Evolutionary conservation across 1,284 basidiomycete species (phyloP), one percentile per base, ranked within the genome.

Genomic region (Puccinia coronata): DNA sequence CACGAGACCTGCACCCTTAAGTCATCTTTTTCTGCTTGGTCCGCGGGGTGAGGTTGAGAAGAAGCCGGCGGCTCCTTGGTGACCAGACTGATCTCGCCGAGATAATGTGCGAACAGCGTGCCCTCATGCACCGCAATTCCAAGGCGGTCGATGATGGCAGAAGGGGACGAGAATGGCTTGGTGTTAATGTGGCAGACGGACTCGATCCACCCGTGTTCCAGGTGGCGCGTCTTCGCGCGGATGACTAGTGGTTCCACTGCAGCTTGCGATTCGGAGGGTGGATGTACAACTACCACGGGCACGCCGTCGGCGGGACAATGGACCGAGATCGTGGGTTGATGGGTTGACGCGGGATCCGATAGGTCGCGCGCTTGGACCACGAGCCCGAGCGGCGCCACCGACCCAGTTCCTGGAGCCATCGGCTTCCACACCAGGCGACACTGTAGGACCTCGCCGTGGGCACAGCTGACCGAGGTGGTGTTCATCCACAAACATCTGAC

Each of bases 401-500:
- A 41, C 51, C 23, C 41, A 6, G 9, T 41, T 36, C 16, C n/a
- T 9, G 51, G n/a, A 23, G 70, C 65, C 25, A 41, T 77, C 14
- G 78, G 57, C 36, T 55, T 72, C 78, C 78, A 80, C 28, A 80
- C 70, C 59, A 80, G 53, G 31, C 78, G 51, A 65, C 78, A 80
- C 5, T 76, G 41, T 41, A 61, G 41, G 53, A n/a, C n/a, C n/a
- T n/a, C n/a, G n/a, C 65, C 69, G 31, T 28, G n/a, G 9, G 28
- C 28, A 36, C 55, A 70, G 31, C 31, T 49, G 51, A 80, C 59
- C 25, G 78, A 47, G 16, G 69, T 53, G 25, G 78, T 80, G 36
- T 80, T 80, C 57, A 80, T 80, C 78, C 78, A 80, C 2, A 80
- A n/a, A 39, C 41, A 61, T 25, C 61, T 71, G 31, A 55, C 70